Evolutionary conservation across 495 filamentous ascomycete genomes (phyloP).

Genomic region (Xanthoparmelia taractica): DNA sequence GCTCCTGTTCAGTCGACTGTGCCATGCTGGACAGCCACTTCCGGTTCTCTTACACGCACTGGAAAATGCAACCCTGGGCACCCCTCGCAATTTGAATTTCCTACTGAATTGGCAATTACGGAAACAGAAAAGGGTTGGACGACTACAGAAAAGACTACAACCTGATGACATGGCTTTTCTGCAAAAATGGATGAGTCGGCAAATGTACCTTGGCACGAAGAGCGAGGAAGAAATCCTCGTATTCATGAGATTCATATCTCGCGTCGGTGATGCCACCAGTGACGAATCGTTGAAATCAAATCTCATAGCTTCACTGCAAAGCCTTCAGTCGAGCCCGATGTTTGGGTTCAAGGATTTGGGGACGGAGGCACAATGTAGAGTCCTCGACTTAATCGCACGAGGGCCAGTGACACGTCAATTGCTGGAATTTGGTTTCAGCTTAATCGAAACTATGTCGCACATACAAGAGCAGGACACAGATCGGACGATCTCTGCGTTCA

Average conservation of each 20-base stretch:
- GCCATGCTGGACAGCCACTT: constrained; percentile 21
- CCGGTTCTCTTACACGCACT: constrained; percentile 36
- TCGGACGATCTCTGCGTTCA: neutral
- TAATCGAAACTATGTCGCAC: constrained; percentile 6
- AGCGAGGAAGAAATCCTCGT: constrained; percentile 32
- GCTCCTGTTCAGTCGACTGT: constrained; percentile 36
- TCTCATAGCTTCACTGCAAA: constrained; percentile 5
- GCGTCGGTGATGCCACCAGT: constrained; percentile 5
- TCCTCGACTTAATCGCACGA: constrained; percentile 4
- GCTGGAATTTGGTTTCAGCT: constrained; percentile 6
- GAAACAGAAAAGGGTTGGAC: too few relatives aligned
- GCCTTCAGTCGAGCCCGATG: constrained; percentile 14
- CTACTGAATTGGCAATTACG: constrained; percentile 25
- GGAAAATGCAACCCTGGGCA: constrained; percentile 39
- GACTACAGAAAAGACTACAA: neutral
- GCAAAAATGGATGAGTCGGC: constrained; percentile 31
- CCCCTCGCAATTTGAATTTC: constrained; percentile 33
- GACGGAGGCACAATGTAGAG: neutral
- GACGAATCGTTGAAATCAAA: neutral
- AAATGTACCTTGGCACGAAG: constrained; percentile 36
- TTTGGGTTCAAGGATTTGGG: constrained; percentile 6
- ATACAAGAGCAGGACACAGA: neutral
- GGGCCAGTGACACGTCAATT: neutral
- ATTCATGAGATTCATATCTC: constrained; percentile 30
- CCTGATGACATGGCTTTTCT: constrained; percentile 17